These are phyloP conservation scores for Phytophthora melonis DNA, from an alignment of 352 stramenopile species.

Conservation along the genomic window DNA sequence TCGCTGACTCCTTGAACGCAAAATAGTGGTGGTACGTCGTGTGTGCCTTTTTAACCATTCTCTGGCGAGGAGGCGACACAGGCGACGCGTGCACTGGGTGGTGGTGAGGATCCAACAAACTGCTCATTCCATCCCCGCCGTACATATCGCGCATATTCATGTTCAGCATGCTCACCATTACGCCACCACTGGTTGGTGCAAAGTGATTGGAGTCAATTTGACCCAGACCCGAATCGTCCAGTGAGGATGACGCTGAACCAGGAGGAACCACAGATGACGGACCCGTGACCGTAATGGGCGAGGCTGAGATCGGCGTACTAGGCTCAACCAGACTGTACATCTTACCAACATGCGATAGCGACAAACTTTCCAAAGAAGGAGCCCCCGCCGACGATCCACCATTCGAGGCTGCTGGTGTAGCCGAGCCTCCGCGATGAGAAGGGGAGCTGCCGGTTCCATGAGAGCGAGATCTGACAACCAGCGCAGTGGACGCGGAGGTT, in stretches of 20 bases:
- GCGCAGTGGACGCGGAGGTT: constrained; percentile 42
- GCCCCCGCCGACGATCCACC: constrained; percentile 26
- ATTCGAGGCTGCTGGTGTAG: constrained; percentile 28
- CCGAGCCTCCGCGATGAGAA: constrained; percentile 28
- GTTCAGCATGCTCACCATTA: constrained; percentile 84
- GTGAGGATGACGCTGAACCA: constrained; percentile 37
- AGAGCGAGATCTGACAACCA: constrained; percentile 49
- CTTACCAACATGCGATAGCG: constrained; percentile 77
- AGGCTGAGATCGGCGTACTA: constrained; percentile 64
- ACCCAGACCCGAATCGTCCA: constrained; percentile 46
- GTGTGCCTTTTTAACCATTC: constrained; percentile 69
- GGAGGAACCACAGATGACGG: constrained; percentile 42
- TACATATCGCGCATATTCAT: constrained; percentile 88
- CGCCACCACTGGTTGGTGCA: constrained; percentile 51
- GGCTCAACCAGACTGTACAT: constrained; percentile 87
- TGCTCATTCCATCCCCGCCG: constrained; percentile 66
- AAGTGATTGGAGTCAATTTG: constrained; percentile 76
- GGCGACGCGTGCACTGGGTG: constrained; percentile 46
- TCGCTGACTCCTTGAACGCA: constrained; percentile 82
- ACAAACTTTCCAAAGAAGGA: constrained; percentile 75
- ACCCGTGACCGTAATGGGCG: constrained; percentile 49
- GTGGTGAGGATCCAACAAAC: constrained; percentile 63
- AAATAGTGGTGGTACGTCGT: constrained; percentile 79
- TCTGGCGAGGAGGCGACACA: constrained; percentile 68
- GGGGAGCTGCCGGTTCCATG: constrained; percentile 30